Evolutionary conservation across 345 rosid genomes (phyloP).

Genomic region (Aurinia saxatilis): DNA sequence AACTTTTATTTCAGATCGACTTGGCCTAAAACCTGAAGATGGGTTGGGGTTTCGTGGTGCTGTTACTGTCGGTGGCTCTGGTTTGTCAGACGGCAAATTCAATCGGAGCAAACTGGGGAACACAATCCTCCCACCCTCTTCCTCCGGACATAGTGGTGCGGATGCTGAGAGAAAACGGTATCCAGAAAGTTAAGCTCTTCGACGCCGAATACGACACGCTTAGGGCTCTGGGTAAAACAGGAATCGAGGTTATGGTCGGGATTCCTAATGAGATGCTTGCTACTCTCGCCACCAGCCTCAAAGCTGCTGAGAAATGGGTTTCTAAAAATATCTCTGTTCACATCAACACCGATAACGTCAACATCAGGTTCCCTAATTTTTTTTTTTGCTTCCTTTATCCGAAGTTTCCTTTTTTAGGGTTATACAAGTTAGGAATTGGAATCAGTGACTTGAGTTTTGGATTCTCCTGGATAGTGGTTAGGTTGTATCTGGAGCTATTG

Average conservation of each 20-base stretch:
- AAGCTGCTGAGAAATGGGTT: conserved; percentile 96
- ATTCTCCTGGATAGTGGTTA: not conserved
- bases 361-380: conserved; percentile 57
- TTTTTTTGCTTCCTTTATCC: not conserved
- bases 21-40: not conserved
- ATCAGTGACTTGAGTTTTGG: not conserved
- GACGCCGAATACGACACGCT: conserved; percentile 73
- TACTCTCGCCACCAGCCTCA: conserved; percentile 50
- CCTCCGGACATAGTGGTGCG: conserved; percentile 69
- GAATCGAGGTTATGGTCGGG: conserved; percentile 96
- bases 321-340: conserved; percentile 68
- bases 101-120: conserved; percentile 93
- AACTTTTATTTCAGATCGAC: conserved; percentile 3
- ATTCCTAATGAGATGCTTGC: conserved; percentile 91
- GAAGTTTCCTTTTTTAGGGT: conserved; percentile 21
- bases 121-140: conserved; percentile 70
- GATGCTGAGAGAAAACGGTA: conserved; percentile 58
- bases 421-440: not conserved
- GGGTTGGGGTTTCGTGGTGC: conserved; percentile 17
- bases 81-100: conserved; percentile 37
- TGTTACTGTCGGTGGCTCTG: conserved; percentile 22
- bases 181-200: conserved; percentile 87
- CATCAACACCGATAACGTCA: conserved; percentile 44
- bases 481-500: not conserved
- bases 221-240: conserved; percentile 58